Conservation (phyloP, 2,329 filamentous ascomycete species). For the Trichoderma brevicompactum region DNA sequence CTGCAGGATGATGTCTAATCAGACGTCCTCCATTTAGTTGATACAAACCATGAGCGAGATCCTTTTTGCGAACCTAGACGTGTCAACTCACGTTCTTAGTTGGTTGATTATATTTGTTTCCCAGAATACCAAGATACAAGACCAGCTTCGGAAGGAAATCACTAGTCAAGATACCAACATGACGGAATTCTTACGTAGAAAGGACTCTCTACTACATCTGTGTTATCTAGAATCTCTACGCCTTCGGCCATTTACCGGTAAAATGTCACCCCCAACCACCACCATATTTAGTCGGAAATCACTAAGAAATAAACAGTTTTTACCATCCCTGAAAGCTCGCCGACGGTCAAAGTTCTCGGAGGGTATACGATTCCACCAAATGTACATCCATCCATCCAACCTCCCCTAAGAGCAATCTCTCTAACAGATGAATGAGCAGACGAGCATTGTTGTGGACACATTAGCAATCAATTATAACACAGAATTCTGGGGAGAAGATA, state of each 20-base stretch:
- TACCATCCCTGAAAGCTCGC: neutral
- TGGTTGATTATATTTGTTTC: neutral
- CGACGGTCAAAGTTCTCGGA: too few relatives aligned
- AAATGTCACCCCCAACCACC: neutral
- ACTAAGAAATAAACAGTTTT: neutral
- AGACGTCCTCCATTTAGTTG: neutral
- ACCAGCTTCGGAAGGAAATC: slow-evolving; percentile 1
- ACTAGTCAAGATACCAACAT: too few relatives aligned
- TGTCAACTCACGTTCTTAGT: neutral
- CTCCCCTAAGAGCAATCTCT: too few relatives aligned
- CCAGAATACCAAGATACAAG: neutral
- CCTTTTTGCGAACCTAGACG: slow-evolving; percentile 1
- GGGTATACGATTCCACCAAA: too few relatives aligned
- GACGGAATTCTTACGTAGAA: neutral
- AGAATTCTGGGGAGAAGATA: neutral
- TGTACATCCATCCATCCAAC: too few relatives aligned
- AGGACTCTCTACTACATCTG: neutral
- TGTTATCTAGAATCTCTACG: neutral
- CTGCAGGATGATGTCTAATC: too few relatives aligned
- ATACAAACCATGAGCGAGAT: slow-evolving; percentile 1
- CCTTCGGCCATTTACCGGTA: neutral
- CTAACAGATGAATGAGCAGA: too few relatives aligned
- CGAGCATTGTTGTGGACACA: too few relatives aligned
- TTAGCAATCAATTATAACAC: neutral
- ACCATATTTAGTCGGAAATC: neutral